Evolutionary conservation across 345 rosid species (phyloP), one percentile per base, ranked within the genome.

Genomic region (Arabis alpina): DNA sequence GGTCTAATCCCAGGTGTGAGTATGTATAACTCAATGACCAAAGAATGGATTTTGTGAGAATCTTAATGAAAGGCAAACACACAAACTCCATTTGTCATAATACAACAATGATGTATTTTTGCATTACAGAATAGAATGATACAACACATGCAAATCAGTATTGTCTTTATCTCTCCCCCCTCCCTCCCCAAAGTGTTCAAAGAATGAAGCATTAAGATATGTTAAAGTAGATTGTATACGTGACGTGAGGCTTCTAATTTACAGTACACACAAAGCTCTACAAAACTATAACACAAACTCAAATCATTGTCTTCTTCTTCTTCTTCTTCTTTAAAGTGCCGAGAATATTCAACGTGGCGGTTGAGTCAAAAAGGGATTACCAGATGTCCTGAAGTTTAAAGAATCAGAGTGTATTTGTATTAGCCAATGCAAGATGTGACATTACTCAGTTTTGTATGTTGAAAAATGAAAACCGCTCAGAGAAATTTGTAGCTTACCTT

Each of bases 401-500:
- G 13, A 54, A 60, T 39, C 11, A 68, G 11, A 16, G 40, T 43
- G 14, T 60, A 43, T 52, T 45, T 67, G 61, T 16, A 44, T 74
- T 45, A 54, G 78, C 39, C 3, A 1, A 49, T 41, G 44, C 8
- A 44, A 74, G 10, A 37, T 37, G 52, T 55, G 9, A 47, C n/a
- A 45, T 45, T 8, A 27, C n/a, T 66, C 40, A 41, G 16, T 48
- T 48, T 5, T 66, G 8, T 24, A 41, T 50, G 61, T 54, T 45
- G 43, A 68, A 54, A 49, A 8, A 53, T 45, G 42, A 68, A 63
- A 50, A 5, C 24, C 9, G 8, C 34, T 56, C 4, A 39, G 62
- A 14, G 11, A 51, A 41, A 12, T 72, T 73, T 19, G 19, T 66
- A 3, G 59, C 76, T 79, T 80, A 94, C 96, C 84, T 76, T 11